Conservation (phyloP, 495 filamentous ascomycete genomes). For the Terfezia boudieri region DNA sequence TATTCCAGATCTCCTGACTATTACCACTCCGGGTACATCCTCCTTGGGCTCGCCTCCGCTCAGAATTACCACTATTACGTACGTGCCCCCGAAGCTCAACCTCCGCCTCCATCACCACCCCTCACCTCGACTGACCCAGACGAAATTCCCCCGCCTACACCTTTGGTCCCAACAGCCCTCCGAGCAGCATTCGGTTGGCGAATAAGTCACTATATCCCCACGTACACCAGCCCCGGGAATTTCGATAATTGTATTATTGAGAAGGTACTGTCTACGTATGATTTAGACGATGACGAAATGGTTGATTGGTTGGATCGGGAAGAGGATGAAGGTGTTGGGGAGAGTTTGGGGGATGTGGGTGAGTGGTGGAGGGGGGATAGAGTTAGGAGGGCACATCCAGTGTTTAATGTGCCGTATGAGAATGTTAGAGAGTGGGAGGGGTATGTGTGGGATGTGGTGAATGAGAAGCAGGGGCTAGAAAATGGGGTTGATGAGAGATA, state of each 20-base stretch:
- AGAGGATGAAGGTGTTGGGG: slow-evolving; percentile 1
- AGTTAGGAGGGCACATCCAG: slow-evolving; percentile 45
- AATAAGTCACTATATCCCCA: background rate
- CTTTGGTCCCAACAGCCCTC: background rate
- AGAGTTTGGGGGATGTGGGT: slow-evolving; percentile 20
- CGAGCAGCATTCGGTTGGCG: background rate
- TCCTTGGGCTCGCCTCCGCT: slow-evolving; percentile 61
- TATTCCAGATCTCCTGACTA: slow-evolving; percentile 45
- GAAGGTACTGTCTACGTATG: background rate
- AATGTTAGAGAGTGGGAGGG: slow-evolving; percentile 37
- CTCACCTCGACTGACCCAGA: slow-evolving; percentile 36
- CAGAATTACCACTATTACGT: slow-evolving; percentile 54
- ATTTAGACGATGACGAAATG: slow-evolving; percentile 9
- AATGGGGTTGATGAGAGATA: background rate
- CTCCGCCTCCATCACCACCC: slow-evolving; percentile 25
- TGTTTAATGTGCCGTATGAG: slow-evolving; percentile 62
- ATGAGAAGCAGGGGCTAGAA: background rate
- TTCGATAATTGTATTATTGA: background rate
- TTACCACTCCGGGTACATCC: slow-evolving; percentile 81
- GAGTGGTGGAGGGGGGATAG: slow-evolving; percentile 30
- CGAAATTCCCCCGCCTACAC: slow-evolving; percentile 15
- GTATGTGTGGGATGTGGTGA: slow-evolving; percentile 12
- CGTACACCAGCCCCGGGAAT: background rate
- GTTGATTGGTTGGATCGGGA: slow-evolving; percentile 8
- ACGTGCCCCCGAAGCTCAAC: background rate